Percentiles rank a stretch among this genome's conserved stretches.
phyloP scores from a whole-genome alignment of 768 basidiomycete species.

The Serendipita vermifera region DNA sequence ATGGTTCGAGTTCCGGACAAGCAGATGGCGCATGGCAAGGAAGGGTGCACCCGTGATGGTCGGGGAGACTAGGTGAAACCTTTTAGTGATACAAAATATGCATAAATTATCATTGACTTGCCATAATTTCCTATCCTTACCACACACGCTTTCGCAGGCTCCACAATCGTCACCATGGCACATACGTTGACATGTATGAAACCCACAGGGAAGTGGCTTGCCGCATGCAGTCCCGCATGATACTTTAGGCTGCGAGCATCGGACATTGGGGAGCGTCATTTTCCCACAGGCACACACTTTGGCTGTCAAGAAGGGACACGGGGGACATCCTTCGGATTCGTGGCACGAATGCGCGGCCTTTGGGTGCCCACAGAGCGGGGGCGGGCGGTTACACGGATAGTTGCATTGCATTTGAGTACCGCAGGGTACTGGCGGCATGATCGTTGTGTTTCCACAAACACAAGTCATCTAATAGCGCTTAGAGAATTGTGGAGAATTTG shows the following conservation, averaged over 20 bases:
- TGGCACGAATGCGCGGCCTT: slow-evolving; percentile 72
- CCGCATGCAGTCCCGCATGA: slow-evolving; percentile 76
- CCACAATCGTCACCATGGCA: slow-evolving; percentile 84
- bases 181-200: slow-evolving; percentile 68
- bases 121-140: slow-evolving; percentile 80
- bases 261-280: slow-evolving; percentile 60
- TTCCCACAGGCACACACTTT: slow-evolving; percentile 87
- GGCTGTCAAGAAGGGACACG: slow-evolving; percentile 67
- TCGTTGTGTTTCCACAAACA: slow-evolving; percentile 68
- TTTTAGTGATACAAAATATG: neutral
- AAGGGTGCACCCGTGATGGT: slow-evolving; percentile 58
- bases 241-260: slow-evolving; percentile 78
- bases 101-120: too few species aligned
- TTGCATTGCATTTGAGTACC: slow-evolving; percentile 66
- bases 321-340: slow-evolving; percentile 61
- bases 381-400: slow-evolving; percentile 63
- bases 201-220: slow-evolving; percentile 71
- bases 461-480: slow-evolving; percentile 46
- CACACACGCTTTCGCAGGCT: slow-evolving; percentile 59
- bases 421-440: slow-evolving; percentile 83
- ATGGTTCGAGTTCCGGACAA: slow-evolving; percentile 72
- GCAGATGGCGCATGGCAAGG: slow-evolving; percentile 81
- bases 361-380: slow-evolving; percentile 72
- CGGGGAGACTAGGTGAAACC: slow-evolving; percentile 38
- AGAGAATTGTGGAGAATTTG: neutral